Base-by-base conservation (phyloP, 192 early-diverging fungal genomes). In the Chytriomyces confervae region DNA sequence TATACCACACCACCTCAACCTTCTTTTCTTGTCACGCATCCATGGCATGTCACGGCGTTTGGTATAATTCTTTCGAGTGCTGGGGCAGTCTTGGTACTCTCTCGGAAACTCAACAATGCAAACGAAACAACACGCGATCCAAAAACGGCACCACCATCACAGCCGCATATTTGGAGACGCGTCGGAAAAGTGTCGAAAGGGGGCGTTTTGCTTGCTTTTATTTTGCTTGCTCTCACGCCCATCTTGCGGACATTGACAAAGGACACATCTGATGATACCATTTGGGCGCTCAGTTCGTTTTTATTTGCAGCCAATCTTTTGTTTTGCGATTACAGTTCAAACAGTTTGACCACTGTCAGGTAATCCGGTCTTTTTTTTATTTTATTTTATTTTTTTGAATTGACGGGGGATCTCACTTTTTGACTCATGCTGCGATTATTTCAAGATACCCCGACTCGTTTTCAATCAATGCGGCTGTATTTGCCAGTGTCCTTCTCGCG, bases 381-480 rank as follows among this genome's bases (percentile, higher is more conserved):
- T n/a, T n/a, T n/a, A n/a, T n/a, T n/a, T n/a, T n/a, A n/a, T 65
- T 16, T 65, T 16, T 13, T 29, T 23, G 63, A 7, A 65, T 65
- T 65, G 36, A 27, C 1, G 20, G 13, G 43, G n/a, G n/a, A n/a
- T n/a, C n/a, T n/a, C n/a, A n/a, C n/a, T n/a, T n/a, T n/a, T n/a
- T n/a, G n/a, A n/a, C n/a, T n/a, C n/a, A n/a, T n/a, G n/a, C n/a
- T n/a, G n/a, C n/a, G n/a, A n/a, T n/a, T n/a, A n/a, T n/a, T n/a
- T n/a, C n/a, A n/a, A 91, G 94, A 69, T 95, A 94, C 78, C 95
- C 96, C 0, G 95, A 96, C 24, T 95, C 96, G 3, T 85, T 97
- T n/a, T 95, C 96, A n/a, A 93, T 97, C 36, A 99, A 98, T 80
- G 95, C 96, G 0, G 96, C 95, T 10, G 94, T 98, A 51, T 96